Base-by-base conservation (phyloP, 108 stramenopile genomes). In the Aurantiochytrium sp. region DNA sequence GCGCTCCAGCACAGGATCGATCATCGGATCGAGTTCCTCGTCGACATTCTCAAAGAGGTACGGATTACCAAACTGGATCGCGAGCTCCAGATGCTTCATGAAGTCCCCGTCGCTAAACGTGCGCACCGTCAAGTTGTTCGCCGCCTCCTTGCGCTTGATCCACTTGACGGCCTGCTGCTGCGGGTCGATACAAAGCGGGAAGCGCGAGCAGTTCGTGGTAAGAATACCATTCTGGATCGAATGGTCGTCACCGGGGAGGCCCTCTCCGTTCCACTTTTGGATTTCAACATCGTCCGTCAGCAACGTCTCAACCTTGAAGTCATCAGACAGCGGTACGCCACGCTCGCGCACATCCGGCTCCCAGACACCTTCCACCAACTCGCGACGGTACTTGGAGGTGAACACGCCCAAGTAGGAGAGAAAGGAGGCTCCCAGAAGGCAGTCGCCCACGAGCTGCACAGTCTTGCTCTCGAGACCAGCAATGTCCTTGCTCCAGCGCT, bases 61-160 rank as follows among this genome's bases (percentile, higher is more conserved):
- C 45, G 95, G 94, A 25, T 95, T 93, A 14, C 95, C 95, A 60
- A 95, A 95, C 87, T 95, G 95, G 69, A 95, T 94, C 4, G 95
- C 95, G 57, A 95, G 87, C 88, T 95, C 95, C 90, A 95, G 60
- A 59, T 95, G 94, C 76, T 95, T 95, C 95, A 95, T 95, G 89
- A 95, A 95, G 88, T 94, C 95, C 5, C 91, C n/a, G 87, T 95
- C 94, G 60, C 87, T 90, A 42, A 95, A 72, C 12, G 94, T 92
- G 69, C 93, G 93, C 23, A 94, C 93, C 53, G 87, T 93, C n/a
- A 95, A 89, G 47, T 94, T 93, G 49, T 91, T 60, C 45, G 90
- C 90, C 12, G 92, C 72, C 76, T 94, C 95, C n/a, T 91, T 95
- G 89, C 87, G 87, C 89, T 95, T 95, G 91, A 95, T 95, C 95